Conservation (phyloP, 768 basidiomycete genomes). For the Goffeauzyma gilvescens region DNA sequence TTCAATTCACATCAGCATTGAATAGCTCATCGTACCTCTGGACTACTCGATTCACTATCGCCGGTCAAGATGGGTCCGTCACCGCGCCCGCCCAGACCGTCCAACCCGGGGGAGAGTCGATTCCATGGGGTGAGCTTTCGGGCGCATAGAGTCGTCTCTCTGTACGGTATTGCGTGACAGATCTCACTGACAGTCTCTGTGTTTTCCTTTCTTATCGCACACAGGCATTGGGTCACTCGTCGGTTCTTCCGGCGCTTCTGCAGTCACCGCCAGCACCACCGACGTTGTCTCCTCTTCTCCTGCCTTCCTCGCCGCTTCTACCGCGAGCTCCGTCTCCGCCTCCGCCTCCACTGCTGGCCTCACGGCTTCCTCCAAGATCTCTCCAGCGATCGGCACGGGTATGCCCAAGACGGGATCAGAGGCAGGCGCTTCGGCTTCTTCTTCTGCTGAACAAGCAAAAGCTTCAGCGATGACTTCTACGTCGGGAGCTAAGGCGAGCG, state of each 20-base stretch:
- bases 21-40: slow-evolving; percentile 16
- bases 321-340: slow-evolving; percentile 1
- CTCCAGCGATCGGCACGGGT: no score
- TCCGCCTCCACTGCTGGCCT: slow-evolving; percentile 7
- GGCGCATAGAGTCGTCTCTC: slow-evolving; percentile 6
- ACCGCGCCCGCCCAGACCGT: slow-evolving; percentile 22
- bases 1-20: slow-evolving; percentile 23
- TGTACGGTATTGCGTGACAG: slow-evolving; percentile 5
- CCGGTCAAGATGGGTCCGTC: slow-evolving; percentile 20
- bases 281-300: slow-evolving; percentile 7
- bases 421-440: no score
- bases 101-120: slow-evolving; percentile 18
- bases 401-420: no score
- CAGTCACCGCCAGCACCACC: slow-evolving; percentile 8
- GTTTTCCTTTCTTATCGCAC: background rate
- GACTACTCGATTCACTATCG: slow-evolving; percentile 31
- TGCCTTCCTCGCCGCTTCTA: background rate
- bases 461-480: no score
- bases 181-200: background rate
- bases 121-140: slow-evolving; percentile 22
- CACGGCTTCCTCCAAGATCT: slow-evolving; percentile 1
- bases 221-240: no score
- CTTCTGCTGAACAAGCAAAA: no score
- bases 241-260: slow-evolving; percentile 3
- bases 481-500: no score